Percentiles rank a stretch among this genome's conserved stretches.
phyloP scores from a whole-genome alignment of 805 yeast species.

The Zygosaccharomyces gambellarensis region DNA sequence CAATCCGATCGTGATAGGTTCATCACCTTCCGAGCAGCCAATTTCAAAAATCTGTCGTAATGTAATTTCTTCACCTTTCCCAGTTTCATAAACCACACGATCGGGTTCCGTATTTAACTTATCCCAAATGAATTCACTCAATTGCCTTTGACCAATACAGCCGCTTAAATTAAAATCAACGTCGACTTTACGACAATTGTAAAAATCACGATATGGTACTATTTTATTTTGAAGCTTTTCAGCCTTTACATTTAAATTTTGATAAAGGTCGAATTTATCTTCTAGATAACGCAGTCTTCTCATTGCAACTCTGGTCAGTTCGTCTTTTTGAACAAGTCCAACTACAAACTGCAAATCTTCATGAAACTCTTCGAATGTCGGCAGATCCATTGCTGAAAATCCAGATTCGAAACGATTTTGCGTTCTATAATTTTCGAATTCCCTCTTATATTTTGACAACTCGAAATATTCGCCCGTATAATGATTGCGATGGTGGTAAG shows the following conservation, averaged over 20 bases:
- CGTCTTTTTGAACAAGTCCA: conserved; percentile 16
- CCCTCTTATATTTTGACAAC: conserved; percentile 27
- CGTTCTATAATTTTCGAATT: conserved; percentile 7
- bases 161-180: conserved; percentile 27
- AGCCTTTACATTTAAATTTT: conserved; percentile 33
- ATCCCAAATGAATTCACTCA: conserved; percentile 37
- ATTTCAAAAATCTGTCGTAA: conserved; percentile 24
- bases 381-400: conserved; percentile 13
- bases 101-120: conserved; percentile 36
- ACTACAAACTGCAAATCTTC: conserved; percentile 30
- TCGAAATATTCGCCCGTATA: conserved; percentile 38
- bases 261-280: conserved; percentile 36
- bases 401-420: not conserved
- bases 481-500: conserved; percentile 15
- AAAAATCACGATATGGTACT: conserved; percentile 56
- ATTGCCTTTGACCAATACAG: conserved; percentile 27
- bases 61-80: conserved; percentile 20
- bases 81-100: conserved; percentile 31
- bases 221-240: conserved; percentile 36
- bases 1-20: conserved; percentile 24
- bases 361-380: conserved; percentile 31
- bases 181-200: conserved; percentile 93
- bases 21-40: conserved; percentile 13
- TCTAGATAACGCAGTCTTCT: conserved; percentile 32
- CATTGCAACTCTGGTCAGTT: conserved; percentile 19